phyloP scores from a whole-genome alignment of 2,329 filamentous ascomycete genomes.

The Dothistroma pini region DNA sequence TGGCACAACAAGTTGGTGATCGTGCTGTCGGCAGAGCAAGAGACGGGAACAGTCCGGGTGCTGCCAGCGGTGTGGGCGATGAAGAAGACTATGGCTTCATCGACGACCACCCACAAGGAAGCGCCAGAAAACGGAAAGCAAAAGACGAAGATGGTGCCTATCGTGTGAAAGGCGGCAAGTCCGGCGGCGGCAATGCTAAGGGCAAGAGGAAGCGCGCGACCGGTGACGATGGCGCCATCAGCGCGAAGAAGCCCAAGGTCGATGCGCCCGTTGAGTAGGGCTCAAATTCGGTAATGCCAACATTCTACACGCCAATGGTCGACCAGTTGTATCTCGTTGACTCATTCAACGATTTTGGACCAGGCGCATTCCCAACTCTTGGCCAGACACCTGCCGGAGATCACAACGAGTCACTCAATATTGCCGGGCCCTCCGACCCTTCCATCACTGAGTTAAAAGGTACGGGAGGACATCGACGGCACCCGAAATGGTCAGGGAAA shows the following conservation, averaged over 20 bases:
- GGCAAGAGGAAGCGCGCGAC: slow-evolving; percentile 33
- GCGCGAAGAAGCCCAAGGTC: slow-evolving; percentile 25
- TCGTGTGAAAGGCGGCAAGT: slow-evolving; percentile 47
- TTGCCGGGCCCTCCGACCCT: not conserved
- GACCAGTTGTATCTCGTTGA: not conserved
- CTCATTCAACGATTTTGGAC: no score
- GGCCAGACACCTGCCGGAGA: no score
- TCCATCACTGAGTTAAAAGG: not conserved
- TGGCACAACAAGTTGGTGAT: slow-evolving; percentile 37
- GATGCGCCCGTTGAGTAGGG: slow-evolving; percentile 11
- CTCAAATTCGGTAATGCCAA: not conserved
- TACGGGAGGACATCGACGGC: not conserved
- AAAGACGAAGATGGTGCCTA: slow-evolving; percentile 43
- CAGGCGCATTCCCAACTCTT: no score
- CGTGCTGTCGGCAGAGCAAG: slow-evolving; percentile 34
- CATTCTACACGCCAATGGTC: not conserved
- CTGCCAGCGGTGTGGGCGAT: slow-evolving; percentile 32
- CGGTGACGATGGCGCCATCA: slow-evolving; percentile 20
- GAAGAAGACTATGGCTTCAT: slow-evolving; percentile 36
- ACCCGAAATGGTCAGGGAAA: not conserved
- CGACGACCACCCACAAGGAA: slow-evolving; percentile 22
- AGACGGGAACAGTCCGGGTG: slow-evolving; percentile 35
- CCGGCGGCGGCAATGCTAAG: slow-evolving; percentile 40
- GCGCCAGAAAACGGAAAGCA: slow-evolving; percentile 34
- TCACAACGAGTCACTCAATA: no score